Percentiles rank a stretch among this genome's conserved stretches.
Conservation (phyloP, 768 basidiomycete species). For the Ramaria sp. region DNA sequence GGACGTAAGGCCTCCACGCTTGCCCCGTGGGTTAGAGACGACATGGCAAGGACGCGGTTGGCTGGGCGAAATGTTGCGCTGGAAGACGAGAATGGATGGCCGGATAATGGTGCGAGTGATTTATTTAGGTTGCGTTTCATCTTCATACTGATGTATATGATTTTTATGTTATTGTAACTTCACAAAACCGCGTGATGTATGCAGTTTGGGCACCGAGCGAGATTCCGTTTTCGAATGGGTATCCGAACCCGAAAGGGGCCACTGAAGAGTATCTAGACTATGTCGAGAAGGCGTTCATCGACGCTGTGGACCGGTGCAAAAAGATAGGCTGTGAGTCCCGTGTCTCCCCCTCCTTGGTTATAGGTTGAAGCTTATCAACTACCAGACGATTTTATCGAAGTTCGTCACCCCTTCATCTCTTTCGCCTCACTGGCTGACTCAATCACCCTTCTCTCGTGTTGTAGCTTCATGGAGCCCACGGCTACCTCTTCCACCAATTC, state of each 20-base stretch:
- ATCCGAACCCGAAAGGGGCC: slow-evolving; percentile 50
- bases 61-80: slow-evolving; percentile 26
- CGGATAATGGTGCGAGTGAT: slow-evolving; percentile 37
- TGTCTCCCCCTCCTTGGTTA: slow-evolving; percentile 12
- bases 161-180: too few relatives aligned
- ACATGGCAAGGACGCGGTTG: slow-evolving; percentile 23
- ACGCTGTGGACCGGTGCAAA: slow-evolving; percentile 43
- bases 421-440: not conserved
- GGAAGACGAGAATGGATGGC: slow-evolving; percentile 59
- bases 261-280: slow-evolving; percentile 41
- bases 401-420: slow-evolving; percentile 7
- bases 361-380: not conserved
- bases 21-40: slow-evolving; percentile 52
- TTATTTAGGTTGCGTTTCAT: not conserved
- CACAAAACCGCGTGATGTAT: not conserved
- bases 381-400: not conserved
- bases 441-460: not conserved
- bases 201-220: slow-evolving; percentile 54
- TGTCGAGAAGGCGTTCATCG: slow-evolving; percentile 51
- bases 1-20: slow-evolving; percentile 61
- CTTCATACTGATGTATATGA: not conserved
- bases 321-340: slow-evolving; percentile 42
- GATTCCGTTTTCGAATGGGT: slow-evolving; percentile 41
- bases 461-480: slow-evolving; percentile 56
- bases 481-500: slow-evolving; percentile 58